These are phyloP conservation scores for Colletotrichum trifolii DNA, from an alignment of 2,329 filamentous ascomycete genomes.

Conservation along the genomic window DNA sequence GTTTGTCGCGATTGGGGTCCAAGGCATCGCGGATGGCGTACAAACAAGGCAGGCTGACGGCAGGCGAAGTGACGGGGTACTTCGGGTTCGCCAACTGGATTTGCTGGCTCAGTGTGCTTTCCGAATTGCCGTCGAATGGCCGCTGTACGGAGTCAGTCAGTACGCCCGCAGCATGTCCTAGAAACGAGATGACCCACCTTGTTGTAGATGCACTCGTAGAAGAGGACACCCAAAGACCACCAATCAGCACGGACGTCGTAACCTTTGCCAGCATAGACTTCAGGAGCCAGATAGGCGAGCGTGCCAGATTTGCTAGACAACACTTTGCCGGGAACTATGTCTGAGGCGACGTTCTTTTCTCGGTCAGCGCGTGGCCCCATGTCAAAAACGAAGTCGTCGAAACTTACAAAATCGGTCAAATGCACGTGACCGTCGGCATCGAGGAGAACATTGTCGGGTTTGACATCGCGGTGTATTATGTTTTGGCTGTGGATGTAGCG, in stretches of 20 bases:
- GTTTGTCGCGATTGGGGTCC: constrained; percentile 80
- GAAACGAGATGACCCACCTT: constrained; percentile 71
- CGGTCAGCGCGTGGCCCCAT: constrained; percentile 38
- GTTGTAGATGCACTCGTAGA: constrained; percentile 99
- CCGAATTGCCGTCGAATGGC: constrained; percentile 91
- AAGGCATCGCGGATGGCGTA: constrained; percentile 88
- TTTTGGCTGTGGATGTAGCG: constrained; percentile 86
- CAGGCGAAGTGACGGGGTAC: constrained; percentile 91
- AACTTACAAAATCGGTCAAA: constrained; percentile 92
- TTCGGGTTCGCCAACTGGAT: constrained; percentile 86
- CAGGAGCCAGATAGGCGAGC: constrained; percentile 92
- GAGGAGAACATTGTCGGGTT: constrained; percentile 90
- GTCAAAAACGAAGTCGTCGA: background rate
- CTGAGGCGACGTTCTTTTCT: constrained; percentile 90
- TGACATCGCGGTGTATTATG: constrained; percentile 91
- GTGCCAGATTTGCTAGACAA: constrained; percentile 97
- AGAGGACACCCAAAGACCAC: constrained; percentile 98
- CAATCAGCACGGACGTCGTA: constrained; percentile 94
- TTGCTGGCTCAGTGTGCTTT: constrained; percentile 81
- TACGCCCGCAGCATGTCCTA: background rate
- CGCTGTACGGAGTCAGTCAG: constrained; percentile 67
- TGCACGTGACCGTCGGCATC: constrained; percentile 95
- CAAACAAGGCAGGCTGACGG: constrained; percentile 87
- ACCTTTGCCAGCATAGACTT: constrained; percentile 91
- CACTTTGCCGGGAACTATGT: constrained; percentile 83